Percentiles rank a stretch among this genome's conserved stretches.
These are phyloP conservation scores for Sporisorium scitamineum DNA, from an alignment of 1,284 basidiomycete species.

Conservation along the genomic window DNA sequence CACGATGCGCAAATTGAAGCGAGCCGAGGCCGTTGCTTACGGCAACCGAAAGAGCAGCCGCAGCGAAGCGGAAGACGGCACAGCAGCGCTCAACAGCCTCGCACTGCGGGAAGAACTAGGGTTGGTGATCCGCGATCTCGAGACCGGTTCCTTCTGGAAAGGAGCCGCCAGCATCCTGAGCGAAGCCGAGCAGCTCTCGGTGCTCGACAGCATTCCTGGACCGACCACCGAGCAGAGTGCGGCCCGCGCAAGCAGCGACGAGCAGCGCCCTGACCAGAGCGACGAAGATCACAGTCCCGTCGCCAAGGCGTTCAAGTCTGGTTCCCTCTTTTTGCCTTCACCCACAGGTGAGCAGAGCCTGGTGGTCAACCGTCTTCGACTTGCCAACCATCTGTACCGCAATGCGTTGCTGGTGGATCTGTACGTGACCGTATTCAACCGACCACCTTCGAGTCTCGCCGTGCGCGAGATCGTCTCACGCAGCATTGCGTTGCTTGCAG, in stretches of 20 bases:
- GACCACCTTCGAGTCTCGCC: constrained; percentile 18
- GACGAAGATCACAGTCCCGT: constrained; percentile 2
- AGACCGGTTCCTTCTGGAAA: constrained; percentile 42
- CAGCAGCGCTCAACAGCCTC: constrained; percentile 40
- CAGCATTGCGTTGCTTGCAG: constrained; percentile 27
- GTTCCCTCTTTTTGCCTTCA: constrained; percentile 24
- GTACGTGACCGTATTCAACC: constrained; percentile 46
- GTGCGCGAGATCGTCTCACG: constrained; percentile 36
- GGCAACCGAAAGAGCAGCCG: constrained; percentile 34
- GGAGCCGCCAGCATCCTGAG: constrained; percentile 19
- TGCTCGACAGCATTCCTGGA: constrained; percentile 10
- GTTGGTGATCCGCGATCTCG: constrained; percentile 36
- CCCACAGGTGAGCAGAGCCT: constrained; percentile 12
- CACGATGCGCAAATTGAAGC: constrained; percentile 41
- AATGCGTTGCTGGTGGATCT: constrained; percentile 43
- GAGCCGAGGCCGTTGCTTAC: constrained; percentile 31
- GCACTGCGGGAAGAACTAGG: constrained; percentile 41
- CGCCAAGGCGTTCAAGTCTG: constrained; percentile 26
- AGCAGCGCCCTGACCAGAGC: not conserved
- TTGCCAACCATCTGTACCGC: constrained; percentile 45
- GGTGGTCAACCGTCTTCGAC: constrained; percentile 42
- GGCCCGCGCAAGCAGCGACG: not conserved
- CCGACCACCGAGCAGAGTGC: not conserved
- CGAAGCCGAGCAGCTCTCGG: constrained; percentile 28
- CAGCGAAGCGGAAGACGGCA: constrained; percentile 34